Evolutionary conservation across 306 rosid species (phyloP), one percentile per base, ranked within the genome.

Genomic region (Cucumis cinereus): DNA sequence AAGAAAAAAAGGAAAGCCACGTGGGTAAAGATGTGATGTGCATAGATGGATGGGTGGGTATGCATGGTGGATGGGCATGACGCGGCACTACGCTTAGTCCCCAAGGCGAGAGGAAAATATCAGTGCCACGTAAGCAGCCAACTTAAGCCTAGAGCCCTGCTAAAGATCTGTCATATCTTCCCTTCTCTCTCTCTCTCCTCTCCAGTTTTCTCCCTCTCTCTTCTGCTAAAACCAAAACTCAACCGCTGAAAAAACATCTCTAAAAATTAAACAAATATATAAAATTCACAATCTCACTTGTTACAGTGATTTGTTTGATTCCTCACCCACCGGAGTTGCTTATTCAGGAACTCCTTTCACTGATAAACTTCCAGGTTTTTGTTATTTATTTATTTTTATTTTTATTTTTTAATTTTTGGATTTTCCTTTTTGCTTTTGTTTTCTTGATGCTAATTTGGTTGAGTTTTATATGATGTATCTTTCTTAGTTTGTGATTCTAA

Each of bases 121-220:
- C 93, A 83, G 79, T 59, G 91, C 90, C 97, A 92, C 97, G 97
- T 90, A 84, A 17, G 70, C 85, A 77, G 56, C 64, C 82, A 81
- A 71, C 85, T 79, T 69, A 56, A n/a, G 75, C 88, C 75, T 38
- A 50, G 62, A 74, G 82, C 60, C 82, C 88, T 84, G 74, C 63
- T 83, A 88, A 88, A 90, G 96, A 92, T 92, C 93, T 30, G 45
- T 26, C 60, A 52, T 72, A 72, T 72, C 76, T 72, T 50, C 43
- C 23, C 5, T 28, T 17, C 7, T 61, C 68, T 61, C 19, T 41
- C 16, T 35, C 16, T 22, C 71, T 69, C 59, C 56, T 66, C 43
- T 52, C 70, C 68, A 7, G 14, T 19, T 20, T 66, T 77, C 54
- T 81, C 55, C 77, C 54, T 81, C 55, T 66, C 79, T 64, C 68